Evolutionary conservation across 306 rosid species (phyloP), one percentile per base, ranked within the genome.

Genomic region (Acmispon strigosus): DNA sequence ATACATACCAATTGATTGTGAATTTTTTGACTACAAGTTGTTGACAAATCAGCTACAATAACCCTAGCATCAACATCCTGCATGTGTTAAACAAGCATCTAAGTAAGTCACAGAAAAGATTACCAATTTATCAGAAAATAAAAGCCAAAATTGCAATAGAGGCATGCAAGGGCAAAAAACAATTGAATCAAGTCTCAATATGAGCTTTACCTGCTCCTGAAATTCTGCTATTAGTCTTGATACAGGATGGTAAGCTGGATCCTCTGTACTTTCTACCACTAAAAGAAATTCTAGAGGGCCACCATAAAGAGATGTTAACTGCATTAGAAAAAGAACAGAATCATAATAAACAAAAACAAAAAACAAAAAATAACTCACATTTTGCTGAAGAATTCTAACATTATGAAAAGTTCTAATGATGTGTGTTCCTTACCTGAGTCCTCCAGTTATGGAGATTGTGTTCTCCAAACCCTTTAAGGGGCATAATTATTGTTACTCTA

Each of bases 291-390:
- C 99, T 76, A 87, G 41, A 74, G 92, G 97, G 69, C 99, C 99
- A 16, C 99, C 99, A 69, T 95, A 95, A n/a, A 95, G 96, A 48
- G 99, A 95, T 19, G 99, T 91, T 56, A 95, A 75, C 99, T 95
- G 90, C 66, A 77, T 64, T 47, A 75, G 55, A 72, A 53, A 59
- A 64, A 48, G 27, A 76, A 74, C 24, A 47, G n/a, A 42, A 78
- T 49, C 76, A 69, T 57, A 63, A 54, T 50, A 13, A 74, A 27
- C 20, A 66, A 15, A 47, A 22, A 43, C 66, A 34, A 66, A 68
- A n/a, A n/a, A n/a, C n/a, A n/a, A n/a, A n/a, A n/a, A n/a, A n/a
- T n/a, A n/a, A n/a, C n/a, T n/a, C 7, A 27, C 4, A 27, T 27
- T 27, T 27, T 27, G 0, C 4, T 27, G n/a, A 65, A 47, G 24